Evolutionary conservation across 176 grass and related monocot genomes (phyloP).

Genomic region (Aegilops bicornis): DNA sequence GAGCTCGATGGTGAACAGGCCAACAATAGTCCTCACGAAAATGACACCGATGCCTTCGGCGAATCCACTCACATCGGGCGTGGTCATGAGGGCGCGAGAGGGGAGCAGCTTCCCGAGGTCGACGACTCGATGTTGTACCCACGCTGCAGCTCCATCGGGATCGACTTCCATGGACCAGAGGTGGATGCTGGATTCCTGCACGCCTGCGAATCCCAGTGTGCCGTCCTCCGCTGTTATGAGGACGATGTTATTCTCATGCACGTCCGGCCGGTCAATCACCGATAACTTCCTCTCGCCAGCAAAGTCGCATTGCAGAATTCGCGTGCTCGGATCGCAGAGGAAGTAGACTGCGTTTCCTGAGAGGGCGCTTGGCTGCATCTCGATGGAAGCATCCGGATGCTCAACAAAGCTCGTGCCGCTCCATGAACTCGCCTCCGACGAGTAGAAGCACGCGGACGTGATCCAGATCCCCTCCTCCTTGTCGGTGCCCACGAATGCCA

Average conservation of each 20-base stretch:
- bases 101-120: background rate
- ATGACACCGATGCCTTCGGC: background rate
- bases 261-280: background rate
- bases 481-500: background rate
- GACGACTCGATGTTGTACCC: background rate
- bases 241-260: background rate
- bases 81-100: background rate
- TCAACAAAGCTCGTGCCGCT: background rate
- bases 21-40: background rate
- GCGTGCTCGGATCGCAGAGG: background rate
- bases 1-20: conserved; percentile 17
- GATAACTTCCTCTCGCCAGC: background rate
- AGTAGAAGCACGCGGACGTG: background rate
- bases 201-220: background rate
- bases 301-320: conserved; percentile 3
- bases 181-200: background rate
- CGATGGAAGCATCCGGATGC: background rate
- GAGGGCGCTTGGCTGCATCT: background rate
- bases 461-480: background rate
- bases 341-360: background rate
- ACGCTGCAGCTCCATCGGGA: background rate
- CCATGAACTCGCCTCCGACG: background rate
- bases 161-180: background rate
- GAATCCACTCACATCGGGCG: background rate
- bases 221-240: conserved; percentile 1